Evolutionary conservation across 2,329 filamentous ascomycete genomes (phyloP), one percentile per base, ranked within the genome.

Genomic region (Tolypocladium tropicale): DNA sequence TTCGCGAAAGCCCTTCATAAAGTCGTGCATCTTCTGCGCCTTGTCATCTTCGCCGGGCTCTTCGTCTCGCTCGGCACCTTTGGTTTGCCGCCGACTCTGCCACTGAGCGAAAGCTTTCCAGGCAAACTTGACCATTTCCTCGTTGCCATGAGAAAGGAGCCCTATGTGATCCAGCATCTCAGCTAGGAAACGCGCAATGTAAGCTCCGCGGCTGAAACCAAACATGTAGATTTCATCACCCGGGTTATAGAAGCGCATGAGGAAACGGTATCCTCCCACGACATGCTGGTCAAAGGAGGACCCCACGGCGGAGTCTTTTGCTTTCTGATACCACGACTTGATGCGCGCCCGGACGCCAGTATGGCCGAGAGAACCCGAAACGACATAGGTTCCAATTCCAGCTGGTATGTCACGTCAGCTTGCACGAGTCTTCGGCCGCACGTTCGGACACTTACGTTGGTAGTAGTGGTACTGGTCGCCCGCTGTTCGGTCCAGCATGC

Each of bases 131-230:
- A 90, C 84, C 84, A 94, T 86, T 62, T 94, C 90, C 65, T 95
- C 88, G 63, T 95, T 95, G 12, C 90, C 89, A 53, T 88, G 85
- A 14, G 85, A 86, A 16, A 95, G 76, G 0, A 95, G 76, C 1
- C 90, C 90, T 55, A 94, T 84, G 62, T 89, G 85, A 64, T 94
- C 89, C 7, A 94, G 78, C 89, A 93, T 93, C 65, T 94, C 89
- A 0, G 89, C 88, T 0, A 90, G 72, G 64, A 90, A 90, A 3
- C 86, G 81, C 0, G 86, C 87, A 48, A 88, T 86, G 63, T 90
- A 90, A 1, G 86, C 80, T 21, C 87, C 87, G 23, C 87, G 80
- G 48, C 82, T 86, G 71, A 90, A 90, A 0, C 87, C 87, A 58
- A 89, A 89, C 70, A 89, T 82, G 66, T 84, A 89, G 37, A 89